Evolutionary conservation across 2,329 filamentous ascomycete genomes (phyloP).

Genomic region (Alternaria sp.): DNA sequence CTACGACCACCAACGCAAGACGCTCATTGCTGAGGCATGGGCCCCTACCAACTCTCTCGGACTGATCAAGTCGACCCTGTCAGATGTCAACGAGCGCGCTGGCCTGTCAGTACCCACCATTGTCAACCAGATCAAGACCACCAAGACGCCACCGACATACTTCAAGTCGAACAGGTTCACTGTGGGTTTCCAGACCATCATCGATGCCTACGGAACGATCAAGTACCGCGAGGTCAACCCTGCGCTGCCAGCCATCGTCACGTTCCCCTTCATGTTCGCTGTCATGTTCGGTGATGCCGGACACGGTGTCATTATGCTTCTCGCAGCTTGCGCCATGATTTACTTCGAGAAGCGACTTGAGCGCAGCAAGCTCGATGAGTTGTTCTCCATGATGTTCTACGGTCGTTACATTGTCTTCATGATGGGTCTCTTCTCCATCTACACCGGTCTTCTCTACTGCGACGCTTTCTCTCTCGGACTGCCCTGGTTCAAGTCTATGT

Average conservation of each 20-base stretch:
- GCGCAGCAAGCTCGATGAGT: conserved; percentile 90
- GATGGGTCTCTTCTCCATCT: conserved; percentile 97
- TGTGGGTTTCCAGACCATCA: conserved; percentile 97
- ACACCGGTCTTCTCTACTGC: conserved; percentile 97
- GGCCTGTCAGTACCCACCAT: conserved; percentile 97
- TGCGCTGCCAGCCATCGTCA: conserved; percentile 91
- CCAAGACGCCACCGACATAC: conserved; percentile 96
- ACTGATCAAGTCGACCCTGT: conserved; percentile 88
- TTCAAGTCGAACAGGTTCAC: conserved; percentile 99
- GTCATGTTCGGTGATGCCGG: conserved; percentile 99
- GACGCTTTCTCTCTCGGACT: conserved; percentile 95
- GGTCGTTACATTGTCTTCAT: conserved; percentile 97
- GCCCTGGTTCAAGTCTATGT: conserved; percentile 86
- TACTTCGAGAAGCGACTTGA: conserved; percentile 87
- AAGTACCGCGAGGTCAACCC: conserved; percentile 98
- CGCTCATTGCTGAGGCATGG: conserved; percentile 97
- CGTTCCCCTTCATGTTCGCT: conserved; percentile 98
- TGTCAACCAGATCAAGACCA: conserved; percentile 96
- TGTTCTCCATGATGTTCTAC: conserved; percentile 98
- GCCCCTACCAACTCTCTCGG: conserved; percentile 89
- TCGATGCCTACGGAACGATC: conserved; percentile 96
- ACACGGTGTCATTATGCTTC: conserved; percentile 87
- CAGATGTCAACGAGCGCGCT: conserved; percentile 95
- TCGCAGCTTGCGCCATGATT: conserved; percentile 88
- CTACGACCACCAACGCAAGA: conserved; percentile 94